Base-by-base conservation (phyloP, 1,284 basidiomycete genomes). In the Trichosporon sp. region DNA sequence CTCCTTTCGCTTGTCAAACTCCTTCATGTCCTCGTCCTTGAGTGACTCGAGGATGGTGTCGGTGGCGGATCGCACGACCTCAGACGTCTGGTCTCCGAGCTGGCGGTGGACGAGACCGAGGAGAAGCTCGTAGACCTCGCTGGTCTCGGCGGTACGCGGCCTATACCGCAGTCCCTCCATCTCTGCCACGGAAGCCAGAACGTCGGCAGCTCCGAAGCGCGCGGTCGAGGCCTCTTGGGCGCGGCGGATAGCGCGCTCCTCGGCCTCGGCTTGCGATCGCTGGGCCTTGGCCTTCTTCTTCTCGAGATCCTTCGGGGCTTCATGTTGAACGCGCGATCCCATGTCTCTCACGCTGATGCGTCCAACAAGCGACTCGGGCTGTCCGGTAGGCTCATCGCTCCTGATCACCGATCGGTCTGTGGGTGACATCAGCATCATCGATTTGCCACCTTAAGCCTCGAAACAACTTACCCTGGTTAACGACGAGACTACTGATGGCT, bases 1-100 rank as follows among this genome's bases (percentile, higher is more conserved):
- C 79, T 98, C 95, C 85, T 91, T 93, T 85, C 98, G 97, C 88
- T 96, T 96, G 87, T 99, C 97, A 78, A 98, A 94, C 83, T 99
- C 96, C 85, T 96, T 97, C 85, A 96, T 83, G 73, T 88, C 86
- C 75, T 97, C 94, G 78, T 90, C 92, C 85, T 98, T 99, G 78
- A 99, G 88, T 3, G 90, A 89, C 85, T 97, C 94, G 66, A 99
- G 86, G 0, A 96, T 91, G 0, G 90, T 89, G 83, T 99, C 96
- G 16, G 97, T 91, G 4, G 97, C 97, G 74, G 92, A 94, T 31
- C 96, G 91, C 67, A 99, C 90, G 76, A 99, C 91, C 75, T 98
- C 96, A 80, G 95, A 93, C 0, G 95, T 93, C 81, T 97, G 95
- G 85, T 98, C 97, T 0, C 96, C 96, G 10, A 99, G 88, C 2